phyloP scores from a whole-genome alignment of 2,329 filamentous ascomycete genomes.

The Calonectria pteridis region DNA sequence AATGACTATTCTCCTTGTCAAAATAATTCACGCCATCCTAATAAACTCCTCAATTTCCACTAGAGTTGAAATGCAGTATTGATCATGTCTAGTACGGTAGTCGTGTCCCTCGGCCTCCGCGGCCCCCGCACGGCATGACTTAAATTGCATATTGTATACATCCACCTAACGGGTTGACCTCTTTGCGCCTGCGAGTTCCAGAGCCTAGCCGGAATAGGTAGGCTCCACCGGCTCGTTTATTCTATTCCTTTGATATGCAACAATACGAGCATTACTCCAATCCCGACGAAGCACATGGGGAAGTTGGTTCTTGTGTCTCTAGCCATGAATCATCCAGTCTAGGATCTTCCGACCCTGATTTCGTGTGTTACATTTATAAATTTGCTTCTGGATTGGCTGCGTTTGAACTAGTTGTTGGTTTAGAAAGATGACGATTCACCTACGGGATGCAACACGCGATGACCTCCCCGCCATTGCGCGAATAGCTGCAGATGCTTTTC shows the following conservation, averaged over 20 bases:
- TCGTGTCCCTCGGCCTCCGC: background rate
- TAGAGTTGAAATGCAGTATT: background rate
- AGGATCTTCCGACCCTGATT: background rate
- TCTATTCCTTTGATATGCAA: background rate
- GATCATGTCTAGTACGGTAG: background rate
- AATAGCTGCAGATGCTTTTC: constrained; percentile 16
- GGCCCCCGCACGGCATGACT: too few species aligned
- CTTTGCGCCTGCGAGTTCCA: accelerated
- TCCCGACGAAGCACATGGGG: background rate
- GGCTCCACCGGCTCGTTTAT: background rate
- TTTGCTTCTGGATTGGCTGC: background rate
- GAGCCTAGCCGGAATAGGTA: background rate
- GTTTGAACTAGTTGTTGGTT: background rate
- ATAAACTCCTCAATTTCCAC: too few species aligned
- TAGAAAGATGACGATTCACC: background rate
- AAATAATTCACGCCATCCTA: too few species aligned
- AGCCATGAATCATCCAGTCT: background rate
- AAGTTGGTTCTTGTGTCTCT: background rate
- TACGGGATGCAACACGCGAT: background rate
- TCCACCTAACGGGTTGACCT: background rate
- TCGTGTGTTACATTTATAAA: background rate
- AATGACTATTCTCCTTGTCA: too few species aligned
- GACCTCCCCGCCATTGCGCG: constrained; percentile 16
- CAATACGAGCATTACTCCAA: background rate
- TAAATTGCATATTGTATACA: background rate